phyloP scores from a whole-genome alignment of 257 asterid species.

The Penstemon eatonii region DNA sequence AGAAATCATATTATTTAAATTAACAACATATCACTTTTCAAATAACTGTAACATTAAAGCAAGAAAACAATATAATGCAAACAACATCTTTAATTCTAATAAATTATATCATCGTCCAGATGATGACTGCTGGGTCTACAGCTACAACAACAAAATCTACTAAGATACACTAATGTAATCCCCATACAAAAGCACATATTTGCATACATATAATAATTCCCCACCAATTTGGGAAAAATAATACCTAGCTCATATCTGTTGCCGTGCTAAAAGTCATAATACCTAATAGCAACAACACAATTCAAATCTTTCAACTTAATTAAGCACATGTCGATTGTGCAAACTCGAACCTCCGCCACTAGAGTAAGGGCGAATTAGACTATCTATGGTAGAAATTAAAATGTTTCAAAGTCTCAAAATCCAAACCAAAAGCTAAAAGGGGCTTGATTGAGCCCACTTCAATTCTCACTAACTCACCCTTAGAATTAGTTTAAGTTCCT shows the following conservation, averaged over 20 bases:
- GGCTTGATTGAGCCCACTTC: slow-evolving; percentile 33
- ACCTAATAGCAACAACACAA: no score
- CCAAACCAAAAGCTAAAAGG: slow-evolving; percentile 49
- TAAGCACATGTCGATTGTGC: no score
- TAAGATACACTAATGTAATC: slow-evolving; percentile 49
- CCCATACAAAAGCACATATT: slow-evolving; percentile 30
- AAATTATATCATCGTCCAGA: slow-evolving; percentile 53
- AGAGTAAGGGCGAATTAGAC: slow-evolving; percentile 26
- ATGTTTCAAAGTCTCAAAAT: slow-evolving; percentile 43
- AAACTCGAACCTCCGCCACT: no score
- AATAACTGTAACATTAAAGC: slow-evolving; percentile 36
- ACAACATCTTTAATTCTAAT: slow-evolving; percentile 49
- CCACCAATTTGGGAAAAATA: slow-evolving; percentile 56
- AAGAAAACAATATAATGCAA: slow-evolving; percentile 30
- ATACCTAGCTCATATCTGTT: slow-evolving; percentile 38
- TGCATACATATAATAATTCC: slow-evolving; percentile 42
- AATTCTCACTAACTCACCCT: slow-evolving; percentile 37
- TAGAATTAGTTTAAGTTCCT: slow-evolving; percentile 49
- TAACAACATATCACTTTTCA: slow-evolving; percentile 24
- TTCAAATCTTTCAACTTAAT: no score
- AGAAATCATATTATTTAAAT: slow-evolving; percentile 30
- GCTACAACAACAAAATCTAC: slow-evolving; percentile 60
- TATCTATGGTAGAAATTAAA: slow-evolving; percentile 26
- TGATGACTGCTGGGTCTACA: slow-evolving; percentile 53
- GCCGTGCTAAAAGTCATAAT: no score